Conservation (phyloP, 225 moss, liverwort and hornwort genomes). For the Neckera pumila region DNA sequence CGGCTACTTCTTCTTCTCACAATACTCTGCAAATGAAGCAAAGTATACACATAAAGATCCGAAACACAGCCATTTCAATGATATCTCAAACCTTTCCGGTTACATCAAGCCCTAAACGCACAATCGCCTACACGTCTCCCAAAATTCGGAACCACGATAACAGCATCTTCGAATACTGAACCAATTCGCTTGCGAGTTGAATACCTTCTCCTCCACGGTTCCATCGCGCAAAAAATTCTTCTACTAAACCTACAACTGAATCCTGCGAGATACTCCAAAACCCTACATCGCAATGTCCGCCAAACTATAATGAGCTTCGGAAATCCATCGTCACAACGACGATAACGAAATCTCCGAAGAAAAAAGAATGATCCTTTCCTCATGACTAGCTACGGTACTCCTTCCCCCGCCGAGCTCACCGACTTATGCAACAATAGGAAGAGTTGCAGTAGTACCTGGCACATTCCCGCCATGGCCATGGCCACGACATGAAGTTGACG, state of each 20-base stretch:
- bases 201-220: background rate
- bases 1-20: background rate
- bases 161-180: background rate
- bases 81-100: background rate
- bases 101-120: background rate
- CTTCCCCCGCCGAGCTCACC: background rate
- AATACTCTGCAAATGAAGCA: background rate
- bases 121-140: background rate
- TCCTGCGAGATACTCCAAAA: background rate
- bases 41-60: background rate
- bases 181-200: background rate
- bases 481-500: background rate
- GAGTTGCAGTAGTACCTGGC: slow-evolving; percentile 13
- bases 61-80: background rate
- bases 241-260: background rate
- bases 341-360: background rate
- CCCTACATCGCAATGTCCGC: background rate
- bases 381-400: background rate
- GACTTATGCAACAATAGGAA: background rate
- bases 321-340: background rate
- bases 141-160: background rate
- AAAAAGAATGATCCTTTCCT: background rate
- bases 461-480: slow-evolving; percentile 14
- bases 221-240: background rate
- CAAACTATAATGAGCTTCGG: background rate